Base-by-base conservation (phyloP, 2,329 filamentous ascomycete species). In the Pseudohalonectria lignicola region DNA sequence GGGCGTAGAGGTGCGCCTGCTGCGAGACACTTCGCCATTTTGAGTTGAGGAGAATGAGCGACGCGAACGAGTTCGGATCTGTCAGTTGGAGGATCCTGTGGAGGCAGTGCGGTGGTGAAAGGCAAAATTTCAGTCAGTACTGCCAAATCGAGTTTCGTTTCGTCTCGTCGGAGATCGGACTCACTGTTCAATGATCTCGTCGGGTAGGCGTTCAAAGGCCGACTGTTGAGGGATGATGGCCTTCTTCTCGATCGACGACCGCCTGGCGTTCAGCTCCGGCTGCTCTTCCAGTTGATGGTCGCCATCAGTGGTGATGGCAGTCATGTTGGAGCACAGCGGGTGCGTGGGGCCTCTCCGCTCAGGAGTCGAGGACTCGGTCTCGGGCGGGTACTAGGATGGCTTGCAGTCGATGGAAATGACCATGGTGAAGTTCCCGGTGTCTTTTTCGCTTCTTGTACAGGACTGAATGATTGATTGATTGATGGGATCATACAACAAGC, bases 141-240 rank as follows among this genome's bases (percentile, higher is more conserved):
- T n/a, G n/a, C n/a, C n/a, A n/a, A n/a, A n/a, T n/a, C 10, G 19
- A 15, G 12, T 13, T n/a, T 25, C 18, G 17, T 11, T 11, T 5
- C n/a, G 15, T 35, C 25, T 23, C 30, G 21, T n/a, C 39, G n/a
- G 25, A 42, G 39, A 31, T 42, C 46, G 28, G 33, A 59, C 72
- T 56, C 60, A 82, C 79, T 81, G 75, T 51, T 80, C 63, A 47
- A 83, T 80, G 42, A 83, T 82, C 55, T 82, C 78, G 55, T 79
- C 74, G 5, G 79, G 79, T 10, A 83, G 62, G 33, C 62, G 65
- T 26, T 71, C 63, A 47, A 81, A 75, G 25, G 68, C 64, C 21
- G 60, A 53, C 15, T 47, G 45, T 37, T 51, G 48, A 43, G 55
- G 37, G 31, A 47, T 42, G 41, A 54, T 40, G 38, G 55, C 52